These are phyloP conservation scores for Colletotrichum sp. DNA, from an alignment of 2,329 filamentous ascomycete genomes.

Conservation along the genomic window DNA sequence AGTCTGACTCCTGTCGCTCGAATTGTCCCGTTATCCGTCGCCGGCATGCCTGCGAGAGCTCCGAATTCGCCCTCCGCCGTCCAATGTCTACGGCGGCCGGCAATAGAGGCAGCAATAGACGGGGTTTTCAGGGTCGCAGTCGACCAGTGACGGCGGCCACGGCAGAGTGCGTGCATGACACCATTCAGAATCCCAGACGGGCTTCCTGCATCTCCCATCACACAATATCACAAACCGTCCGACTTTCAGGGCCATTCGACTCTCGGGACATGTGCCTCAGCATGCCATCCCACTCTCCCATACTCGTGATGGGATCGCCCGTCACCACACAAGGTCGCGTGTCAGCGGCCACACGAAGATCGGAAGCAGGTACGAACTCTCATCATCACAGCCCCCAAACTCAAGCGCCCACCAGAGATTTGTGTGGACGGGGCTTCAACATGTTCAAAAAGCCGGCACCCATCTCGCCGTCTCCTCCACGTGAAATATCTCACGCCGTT, in stretches of 20 bases:
- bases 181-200: neutral
- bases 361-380: constrained; percentile 19
- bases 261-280: constrained; percentile 6
- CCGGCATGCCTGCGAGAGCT: constrained; percentile 7
- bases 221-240: constrained; percentile 23
- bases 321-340: constrained; percentile 14
- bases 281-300: neutral
- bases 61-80: constrained; percentile 13
- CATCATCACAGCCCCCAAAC: constrained; percentile 3
- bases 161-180: constrained; percentile 17
- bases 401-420: neutral
- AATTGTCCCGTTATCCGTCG: neutral
- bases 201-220: constrained; percentile 9
- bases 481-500: neutral
- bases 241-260: constrained; percentile 1
- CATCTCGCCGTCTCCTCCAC: neutral
- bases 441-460: neutral
- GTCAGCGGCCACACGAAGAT: constrained; percentile 13
- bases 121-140: constrained; percentile 1
- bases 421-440: neutral
- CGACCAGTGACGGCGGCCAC: constrained; percentile 1
- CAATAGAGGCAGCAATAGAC: neutral
- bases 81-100: neutral
- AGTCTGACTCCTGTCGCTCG: neutral
- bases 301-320: constrained; percentile 11